phyloP scores from a whole-genome alignment of 2,329 filamentous ascomycete genomes.

The Teratosphaeria gauchensis region DNA sequence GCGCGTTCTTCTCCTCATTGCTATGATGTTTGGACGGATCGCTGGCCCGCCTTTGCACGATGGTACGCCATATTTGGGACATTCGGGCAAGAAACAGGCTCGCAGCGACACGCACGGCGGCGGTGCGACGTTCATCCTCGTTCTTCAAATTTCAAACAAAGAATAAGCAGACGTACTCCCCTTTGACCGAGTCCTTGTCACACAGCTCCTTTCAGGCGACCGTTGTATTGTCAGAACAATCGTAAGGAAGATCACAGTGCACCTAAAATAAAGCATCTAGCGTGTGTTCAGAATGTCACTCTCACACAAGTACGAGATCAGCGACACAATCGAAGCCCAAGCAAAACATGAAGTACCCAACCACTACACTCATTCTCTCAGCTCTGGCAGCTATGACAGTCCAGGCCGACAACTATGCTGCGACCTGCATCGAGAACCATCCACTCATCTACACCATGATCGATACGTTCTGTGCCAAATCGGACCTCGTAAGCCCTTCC shows the following conservation, averaged over 20 bases:
- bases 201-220: no score
- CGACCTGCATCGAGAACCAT: background rate
- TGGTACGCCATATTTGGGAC: background rate
- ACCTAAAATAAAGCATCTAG: no score
- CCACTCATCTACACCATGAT: background rate
- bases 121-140: no score
- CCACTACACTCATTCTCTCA: background rate
- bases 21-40: background rate
- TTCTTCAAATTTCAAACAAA: no score
- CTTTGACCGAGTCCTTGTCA: no score
- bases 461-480: background rate
- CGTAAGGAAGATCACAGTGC: no score
- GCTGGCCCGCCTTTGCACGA: background rate
- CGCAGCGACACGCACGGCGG: no score
- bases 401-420: background rate
- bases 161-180: no score
- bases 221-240: no score
- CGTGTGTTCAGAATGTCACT: background rate
- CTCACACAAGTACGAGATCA: background rate
- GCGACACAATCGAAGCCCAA: background rate
- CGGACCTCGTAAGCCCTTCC: background rate
- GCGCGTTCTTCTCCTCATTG: background rate
- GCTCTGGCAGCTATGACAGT: background rate
- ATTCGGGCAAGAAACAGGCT: no score
- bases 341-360: background rate